Base-by-base conservation (phyloP, 1,284 basidiomycete species). In the Apiotrichum domesticum region DNA sequence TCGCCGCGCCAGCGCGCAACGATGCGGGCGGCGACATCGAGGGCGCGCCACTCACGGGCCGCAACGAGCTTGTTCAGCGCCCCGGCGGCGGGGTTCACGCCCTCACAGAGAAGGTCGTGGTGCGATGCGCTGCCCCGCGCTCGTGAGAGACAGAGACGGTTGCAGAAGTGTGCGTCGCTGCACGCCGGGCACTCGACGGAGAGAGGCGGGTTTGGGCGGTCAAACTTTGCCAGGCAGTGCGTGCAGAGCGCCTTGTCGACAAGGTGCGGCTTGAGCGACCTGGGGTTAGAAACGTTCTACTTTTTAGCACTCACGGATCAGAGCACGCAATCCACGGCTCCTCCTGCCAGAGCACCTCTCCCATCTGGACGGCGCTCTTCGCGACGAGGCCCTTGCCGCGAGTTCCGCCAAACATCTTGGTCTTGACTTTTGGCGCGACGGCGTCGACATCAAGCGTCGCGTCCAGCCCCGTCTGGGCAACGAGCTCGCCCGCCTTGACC, bases 341-440 rank as follows among this genome's bases (percentile, higher is more conserved):
- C 70, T 94, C 90, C 58, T 85, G 86, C 87, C 90, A 94, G 5
- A 94, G 68, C 8, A 84, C 77, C 61, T 92, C 87, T 0, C 87
- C 88, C 64, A 84, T 80, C 10, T 77, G 73, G 56, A 93, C 85
- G 47, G 80, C 78, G 53, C 83, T 81, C 33, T 76, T 82, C 1
- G 88, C 87, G 1, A 93, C 82, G 35, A 94, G 78, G 0, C 91
- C 91, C 67, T 94, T 93, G 8, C 90, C 90, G 68, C 87, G 90
- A 59, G 80, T 77, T 53, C 80, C 79, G 51, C 84, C 80, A 68
- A 90, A 91, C 75, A 85, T 82, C 66, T 80, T 81, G 2, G 87
- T 86, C 53, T 83, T 79, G 10, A 88, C 81, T 67, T 86, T 87
- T 4, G 70, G 71, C 32, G 85, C 84, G 80, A 85, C 86, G 56